A percentile compares a stretch with the other conserved stretches of the same genome.
Evolutionary conservation across 192 early-diverging fungal species (phyloP).

Genomic region (Podila epicladia): DNA sequence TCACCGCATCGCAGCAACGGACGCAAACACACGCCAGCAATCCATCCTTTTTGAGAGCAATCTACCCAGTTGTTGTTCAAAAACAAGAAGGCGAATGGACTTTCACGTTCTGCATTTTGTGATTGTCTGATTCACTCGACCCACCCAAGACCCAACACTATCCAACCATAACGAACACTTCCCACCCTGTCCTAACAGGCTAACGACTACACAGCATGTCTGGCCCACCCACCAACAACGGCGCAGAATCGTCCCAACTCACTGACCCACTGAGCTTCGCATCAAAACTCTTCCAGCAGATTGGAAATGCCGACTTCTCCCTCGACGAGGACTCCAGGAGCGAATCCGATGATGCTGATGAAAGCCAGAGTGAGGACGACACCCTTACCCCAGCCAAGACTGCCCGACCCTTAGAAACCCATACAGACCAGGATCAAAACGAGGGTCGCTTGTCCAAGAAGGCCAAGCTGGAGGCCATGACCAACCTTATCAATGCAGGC

Average conservation of each 20-base stretch:
- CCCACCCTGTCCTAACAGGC: too few relatives aligned
- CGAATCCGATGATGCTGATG: slow-evolving; percentile 8
- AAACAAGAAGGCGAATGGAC: too few relatives aligned
- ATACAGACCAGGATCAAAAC: background rate
- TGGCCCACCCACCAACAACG: background rate
- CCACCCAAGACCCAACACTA: too few relatives aligned
- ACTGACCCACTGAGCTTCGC: slow-evolving; percentile 42
- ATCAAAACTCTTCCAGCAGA: slow-evolving; percentile 47
- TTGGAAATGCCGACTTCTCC: slow-evolving; percentile 19
- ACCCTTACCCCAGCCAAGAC: background rate
- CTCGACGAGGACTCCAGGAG: slow-evolving; percentile 24
- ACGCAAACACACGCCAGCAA: too few relatives aligned
- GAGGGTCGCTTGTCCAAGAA: slow-evolving; percentile 24
- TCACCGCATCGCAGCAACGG: too few relatives aligned
- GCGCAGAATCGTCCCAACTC: slow-evolving; percentile 18
- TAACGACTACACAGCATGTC: background rate
- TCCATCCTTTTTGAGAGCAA: too few relatives aligned
- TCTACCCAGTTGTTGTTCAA: too few relatives aligned
- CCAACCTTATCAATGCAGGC: slow-evolving; percentile 35
- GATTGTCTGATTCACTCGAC: too few relatives aligned
- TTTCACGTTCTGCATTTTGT: too few relatives aligned
- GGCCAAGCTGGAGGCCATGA: slow-evolving; percentile 29
- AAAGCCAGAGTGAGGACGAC: slow-evolving; percentile 8
- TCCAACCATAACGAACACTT: too few relatives aligned
- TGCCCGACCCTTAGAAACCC: background rate